A percentile compares a stretch with the other conserved stretches of the same genome.
Evolutionary conservation across 1,284 basidiomycete genomes (phyloP).

Genomic region (Vanrija sp.): DNA sequence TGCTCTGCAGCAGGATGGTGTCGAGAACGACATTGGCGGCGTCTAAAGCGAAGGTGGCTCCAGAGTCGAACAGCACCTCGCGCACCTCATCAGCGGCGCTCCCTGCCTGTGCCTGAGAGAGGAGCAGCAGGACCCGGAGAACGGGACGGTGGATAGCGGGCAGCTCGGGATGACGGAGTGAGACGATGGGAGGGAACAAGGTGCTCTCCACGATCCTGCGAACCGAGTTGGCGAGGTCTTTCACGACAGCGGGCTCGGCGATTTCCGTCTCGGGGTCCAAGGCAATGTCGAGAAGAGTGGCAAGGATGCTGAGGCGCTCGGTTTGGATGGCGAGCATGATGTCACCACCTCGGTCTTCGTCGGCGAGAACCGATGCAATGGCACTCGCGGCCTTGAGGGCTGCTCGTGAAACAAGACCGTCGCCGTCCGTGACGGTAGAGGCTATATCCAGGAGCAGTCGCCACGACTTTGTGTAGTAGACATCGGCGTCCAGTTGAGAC

Average conservation of each 20-base stretch:
- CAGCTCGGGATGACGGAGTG: conserved; percentile 64
- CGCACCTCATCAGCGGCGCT: conserved; percentile 13
- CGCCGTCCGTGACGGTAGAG: conserved; percentile 62
- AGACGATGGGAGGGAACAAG: conserved; percentile 68
- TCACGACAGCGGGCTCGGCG: conserved; percentile 20
- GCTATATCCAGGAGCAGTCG: conserved; percentile 64
- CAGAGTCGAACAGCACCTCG: conserved; percentile 29
- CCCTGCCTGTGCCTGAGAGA: conserved; percentile 33
- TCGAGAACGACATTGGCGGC: conserved; percentile 41
- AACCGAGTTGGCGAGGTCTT: conserved; percentile 62
- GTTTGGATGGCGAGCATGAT: conserved; percentile 80
- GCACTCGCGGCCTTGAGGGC: conserved; percentile 61
- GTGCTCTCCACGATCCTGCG: conserved; percentile 68
- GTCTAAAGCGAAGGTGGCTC: conserved; percentile 33
- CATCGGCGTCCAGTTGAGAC: conserved; percentile 75
- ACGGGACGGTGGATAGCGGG: conserved; percentile 75
- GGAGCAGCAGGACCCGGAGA: conserved; percentile 75
- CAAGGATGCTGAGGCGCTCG: conserved; percentile 67
- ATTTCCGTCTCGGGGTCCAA: conserved; percentile 59
- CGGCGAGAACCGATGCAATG: conserved; percentile 63
- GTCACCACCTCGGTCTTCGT: conserved; percentile 70
- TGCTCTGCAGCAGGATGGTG: conserved; percentile 1
- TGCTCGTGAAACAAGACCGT: conserved; percentile 56
- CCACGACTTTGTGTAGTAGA: conserved; percentile 72
- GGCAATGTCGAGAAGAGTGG: conserved; percentile 68